phyloP scores from a whole-genome alignment of 2,329 filamentous ascomycete species.

The Talaromyces sp. region DNA sequence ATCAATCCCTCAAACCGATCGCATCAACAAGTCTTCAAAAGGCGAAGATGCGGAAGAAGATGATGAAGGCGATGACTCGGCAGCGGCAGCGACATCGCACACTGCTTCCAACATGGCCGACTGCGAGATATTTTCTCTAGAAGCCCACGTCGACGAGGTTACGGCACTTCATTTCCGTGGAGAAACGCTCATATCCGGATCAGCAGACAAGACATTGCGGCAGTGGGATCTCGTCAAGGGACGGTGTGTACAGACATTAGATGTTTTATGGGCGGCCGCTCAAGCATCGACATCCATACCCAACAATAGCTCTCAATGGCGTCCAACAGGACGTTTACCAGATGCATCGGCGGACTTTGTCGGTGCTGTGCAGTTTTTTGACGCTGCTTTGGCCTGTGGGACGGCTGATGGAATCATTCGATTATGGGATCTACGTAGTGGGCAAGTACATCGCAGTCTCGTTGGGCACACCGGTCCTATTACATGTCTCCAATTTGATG shows the following conservation, averaged over 20 bases:
- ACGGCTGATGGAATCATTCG: constrained; percentile 97
- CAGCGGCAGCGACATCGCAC: constrained; percentile 62
- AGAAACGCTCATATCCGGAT: constrained; percentile 88
- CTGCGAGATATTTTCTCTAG: constrained; percentile 80
- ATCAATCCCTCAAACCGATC: constrained; percentile 63
- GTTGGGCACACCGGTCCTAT: constrained; percentile 95
- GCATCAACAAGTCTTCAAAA: constrained; percentile 43
- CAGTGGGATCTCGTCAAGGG: constrained; percentile 98
- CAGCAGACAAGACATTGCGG: constrained; percentile 91
- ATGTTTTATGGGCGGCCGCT: constrained; percentile 96
- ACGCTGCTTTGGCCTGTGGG: constrained; percentile 89
- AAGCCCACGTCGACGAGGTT: constrained; percentile 88
- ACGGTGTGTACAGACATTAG: constrained; percentile 93
- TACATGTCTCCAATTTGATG: constrained; percentile 92
- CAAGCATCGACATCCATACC: constrained; percentile 71
- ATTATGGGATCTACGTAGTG: constrained; percentile 92
- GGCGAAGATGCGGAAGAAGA: constrained; percentile 49
- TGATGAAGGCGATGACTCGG: constrained; percentile 48
- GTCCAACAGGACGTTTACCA: constrained; percentile 58
- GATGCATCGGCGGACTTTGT: constrained; percentile 81
- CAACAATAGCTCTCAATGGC: constrained; percentile 58
- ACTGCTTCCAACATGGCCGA: constrained; percentile 74
- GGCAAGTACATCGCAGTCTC: constrained; percentile 92
- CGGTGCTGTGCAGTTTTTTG: constrained; percentile 89
- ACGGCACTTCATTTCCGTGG: constrained; percentile 88